Conservation (phyloP, 192 early-diverging fungal genomes). For the Borealophlyctis nickersoniae region DNA sequence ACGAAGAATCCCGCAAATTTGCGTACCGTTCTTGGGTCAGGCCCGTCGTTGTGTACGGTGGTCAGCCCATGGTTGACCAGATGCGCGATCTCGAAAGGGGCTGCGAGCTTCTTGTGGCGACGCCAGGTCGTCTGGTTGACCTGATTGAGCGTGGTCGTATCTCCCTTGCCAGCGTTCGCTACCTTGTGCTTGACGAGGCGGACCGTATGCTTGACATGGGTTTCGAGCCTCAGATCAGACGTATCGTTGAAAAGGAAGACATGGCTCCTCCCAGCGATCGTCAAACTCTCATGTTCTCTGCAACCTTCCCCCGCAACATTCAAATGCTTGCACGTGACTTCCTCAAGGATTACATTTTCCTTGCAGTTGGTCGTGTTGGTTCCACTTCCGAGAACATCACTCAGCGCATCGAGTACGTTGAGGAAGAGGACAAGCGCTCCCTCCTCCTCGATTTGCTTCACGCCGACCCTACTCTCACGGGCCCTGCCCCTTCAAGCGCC, state of each 20-base stretch:
- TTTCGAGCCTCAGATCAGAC: slow-evolving; percentile 89
- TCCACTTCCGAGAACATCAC: slow-evolving; percentile 95
- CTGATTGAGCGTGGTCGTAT: slow-evolving; percentile 80
- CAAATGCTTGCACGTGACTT: slow-evolving; percentile 91
- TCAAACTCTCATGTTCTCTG: slow-evolving; percentile 96
- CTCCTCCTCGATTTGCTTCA: slow-evolving; percentile 78
- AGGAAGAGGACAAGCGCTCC: slow-evolving; percentile 90
- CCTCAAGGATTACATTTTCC: slow-evolving; percentile 72
- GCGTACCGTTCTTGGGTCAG: slow-evolving; percentile 78
- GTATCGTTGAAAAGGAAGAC: slow-evolving; percentile 77
- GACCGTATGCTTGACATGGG: slow-evolving; percentile 90
- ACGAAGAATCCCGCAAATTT: slow-evolving; percentile 78
- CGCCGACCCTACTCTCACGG: slow-evolving; percentile 36
- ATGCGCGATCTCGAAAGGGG: slow-evolving; percentile 85
- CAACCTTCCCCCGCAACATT: slow-evolving; percentile 94
- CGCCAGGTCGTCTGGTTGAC: slow-evolving; percentile 90
- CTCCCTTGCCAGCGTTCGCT: slow-evolving; percentile 70
- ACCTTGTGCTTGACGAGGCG: slow-evolving; percentile 60
- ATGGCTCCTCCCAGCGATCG: slow-evolving; percentile 58
- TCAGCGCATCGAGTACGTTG: slow-evolving; percentile 88
- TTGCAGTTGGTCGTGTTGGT: slow-evolving; percentile 88
- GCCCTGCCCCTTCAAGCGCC: slow-evolving; percentile 29
- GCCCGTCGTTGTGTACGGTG: slow-evolving; percentile 93
- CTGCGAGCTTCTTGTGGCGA: slow-evolving; percentile 90
- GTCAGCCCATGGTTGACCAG: slow-evolving; percentile 87